phyloP scores from a whole-genome alignment of 371 early-diverging fungal genomes.

The Mucor plumbeus region DNA sequence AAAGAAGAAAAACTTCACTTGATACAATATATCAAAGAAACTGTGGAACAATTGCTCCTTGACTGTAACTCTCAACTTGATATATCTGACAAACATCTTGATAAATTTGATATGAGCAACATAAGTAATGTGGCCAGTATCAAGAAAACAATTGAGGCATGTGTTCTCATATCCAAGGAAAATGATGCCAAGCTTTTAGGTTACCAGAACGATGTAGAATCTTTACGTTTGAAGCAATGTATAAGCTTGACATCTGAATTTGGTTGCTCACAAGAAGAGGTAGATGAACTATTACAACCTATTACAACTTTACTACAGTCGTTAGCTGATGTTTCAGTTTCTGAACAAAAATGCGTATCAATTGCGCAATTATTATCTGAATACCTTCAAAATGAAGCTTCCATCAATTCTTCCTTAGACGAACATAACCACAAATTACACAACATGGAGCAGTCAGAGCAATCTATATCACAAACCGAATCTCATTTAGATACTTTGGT shows the following conservation, averaged over 20 bases:
- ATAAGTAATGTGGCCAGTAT: background rate
- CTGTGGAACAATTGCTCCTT: background rate
- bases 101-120: background rate
- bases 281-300: conserved; percentile 1
- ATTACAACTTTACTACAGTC: background rate
- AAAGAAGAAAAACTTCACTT: background rate
- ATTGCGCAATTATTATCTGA: background rate
- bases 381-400: background rate
- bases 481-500: conserved; percentile 21
- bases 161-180: background rate
- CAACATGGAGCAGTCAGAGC: background rate
- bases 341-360: conserved; percentile 10
- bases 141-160: background rate
- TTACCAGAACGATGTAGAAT: conserved; percentile 7
- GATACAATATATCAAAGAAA: background rate
- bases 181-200: background rate
- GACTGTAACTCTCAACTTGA: background rate
- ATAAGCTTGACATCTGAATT: background rate
- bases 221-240: conserved; percentile 1
- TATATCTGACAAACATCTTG: background rate
- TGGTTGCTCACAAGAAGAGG: background rate
- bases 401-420: background rate
- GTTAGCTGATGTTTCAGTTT: background rate
- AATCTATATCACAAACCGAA: conserved; percentile 20
- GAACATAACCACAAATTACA: background rate